Conservation (phyloP, 805 yeast genomes). For the Yamadazyma paraphyllophila region DNA sequence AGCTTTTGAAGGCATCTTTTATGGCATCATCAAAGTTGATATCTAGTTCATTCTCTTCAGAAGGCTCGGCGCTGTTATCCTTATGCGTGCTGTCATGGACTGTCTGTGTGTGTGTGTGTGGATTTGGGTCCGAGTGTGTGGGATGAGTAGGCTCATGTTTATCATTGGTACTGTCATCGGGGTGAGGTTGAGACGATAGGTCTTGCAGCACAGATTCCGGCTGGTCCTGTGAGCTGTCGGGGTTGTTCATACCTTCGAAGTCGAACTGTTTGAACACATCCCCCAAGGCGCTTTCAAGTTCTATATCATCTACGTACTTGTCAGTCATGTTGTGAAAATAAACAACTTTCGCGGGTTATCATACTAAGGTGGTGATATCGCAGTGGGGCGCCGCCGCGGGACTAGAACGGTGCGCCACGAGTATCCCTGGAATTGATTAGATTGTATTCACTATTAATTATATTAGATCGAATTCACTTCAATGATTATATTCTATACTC, state of each 20-base stretch:
- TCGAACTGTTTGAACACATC: slow-evolving; percentile 37
- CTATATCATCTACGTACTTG: slow-evolving; percentile 13
- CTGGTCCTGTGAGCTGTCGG: neutral
- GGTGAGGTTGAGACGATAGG: too few species aligned
- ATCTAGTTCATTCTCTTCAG: slow-evolving; percentile 10
- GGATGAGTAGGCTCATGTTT: neutral
- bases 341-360: slow-evolving; percentile 5
- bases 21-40: slow-evolving; percentile 27
- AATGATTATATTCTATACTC: too few species aligned
- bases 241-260: slow-evolving; percentile 5
- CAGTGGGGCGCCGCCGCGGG: too few species aligned
- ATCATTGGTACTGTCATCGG: too few species aligned
- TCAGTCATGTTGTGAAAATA: slow-evolving; percentile 10
- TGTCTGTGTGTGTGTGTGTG: too few species aligned
- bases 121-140: neutral
- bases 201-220: too few species aligned
- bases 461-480: neutral
- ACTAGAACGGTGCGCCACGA: neutral
- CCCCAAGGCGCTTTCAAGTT: slow-evolving; percentile 36
- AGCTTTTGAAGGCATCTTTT: slow-evolving; percentile 25
- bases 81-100: too few species aligned
- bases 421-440: too few species aligned
- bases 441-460: neutral
- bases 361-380: neutral
- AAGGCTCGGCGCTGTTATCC: too few species aligned